Evolutionary conservation across 192 early-diverging fungal genomes (phyloP).

Genomic region (Spizellomyces sp.): DNA sequence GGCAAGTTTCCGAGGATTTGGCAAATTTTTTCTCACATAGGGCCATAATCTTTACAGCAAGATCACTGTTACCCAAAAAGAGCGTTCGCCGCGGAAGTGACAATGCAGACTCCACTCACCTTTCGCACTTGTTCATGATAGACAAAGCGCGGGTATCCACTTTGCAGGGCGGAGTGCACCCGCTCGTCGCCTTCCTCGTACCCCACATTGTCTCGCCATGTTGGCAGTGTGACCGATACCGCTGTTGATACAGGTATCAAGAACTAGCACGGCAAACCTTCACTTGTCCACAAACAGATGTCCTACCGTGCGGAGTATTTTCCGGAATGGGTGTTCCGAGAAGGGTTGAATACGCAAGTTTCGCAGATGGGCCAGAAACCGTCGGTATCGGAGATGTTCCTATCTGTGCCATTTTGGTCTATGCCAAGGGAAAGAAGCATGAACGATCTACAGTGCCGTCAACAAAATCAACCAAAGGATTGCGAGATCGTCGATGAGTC

Average conservation of each 20-base stretch:
- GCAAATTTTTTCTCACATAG: constrained; percentile 48
- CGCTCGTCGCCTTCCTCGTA: constrained; percentile 86
- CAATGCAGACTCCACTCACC: constrained; percentile 40
- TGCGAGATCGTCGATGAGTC: too few species aligned
- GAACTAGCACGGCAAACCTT: background rate
- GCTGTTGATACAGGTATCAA: constrained; percentile 38
- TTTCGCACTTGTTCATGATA: constrained; percentile 70
- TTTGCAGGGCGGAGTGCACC: constrained; percentile 70
- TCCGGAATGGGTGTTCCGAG: constrained; percentile 1
- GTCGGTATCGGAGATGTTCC: too few species aligned
- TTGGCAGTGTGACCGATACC: constrained; percentile 89
- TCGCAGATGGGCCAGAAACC: too few species aligned
- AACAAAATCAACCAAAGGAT: too few species aligned
- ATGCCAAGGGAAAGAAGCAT: too few species aligned
- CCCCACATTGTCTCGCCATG: constrained; percentile 85
- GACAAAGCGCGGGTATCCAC: constrained; percentile 95
- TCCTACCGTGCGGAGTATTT: constrained; percentile 9
- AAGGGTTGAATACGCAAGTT: too few species aligned
- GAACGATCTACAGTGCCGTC: too few species aligned
- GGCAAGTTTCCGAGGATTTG: constrained; percentile 63
- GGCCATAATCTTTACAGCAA: constrained; percentile 28
- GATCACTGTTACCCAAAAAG: background rate
- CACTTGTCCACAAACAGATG: background rate
- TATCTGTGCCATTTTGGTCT: too few species aligned
- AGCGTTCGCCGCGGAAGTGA: background rate